Base-by-base conservation (phyloP, 163 green algal species). In the Scenedesmus sp. region DNA sequence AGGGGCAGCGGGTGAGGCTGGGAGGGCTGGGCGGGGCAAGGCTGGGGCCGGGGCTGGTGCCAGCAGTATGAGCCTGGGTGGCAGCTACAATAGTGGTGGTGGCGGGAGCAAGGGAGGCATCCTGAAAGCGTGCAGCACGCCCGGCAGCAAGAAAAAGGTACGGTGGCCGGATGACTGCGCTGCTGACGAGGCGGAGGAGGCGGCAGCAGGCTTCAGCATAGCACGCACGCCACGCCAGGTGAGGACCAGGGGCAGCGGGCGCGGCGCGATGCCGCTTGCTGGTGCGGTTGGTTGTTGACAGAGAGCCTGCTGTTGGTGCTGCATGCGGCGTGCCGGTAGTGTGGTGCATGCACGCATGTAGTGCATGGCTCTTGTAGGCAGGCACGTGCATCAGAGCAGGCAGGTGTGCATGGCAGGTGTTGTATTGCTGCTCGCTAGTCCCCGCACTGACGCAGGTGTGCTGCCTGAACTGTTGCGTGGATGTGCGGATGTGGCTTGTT, bases 121-220 rank as follows among this genome's bases (percentile, higher is more conserved):
- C 82, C 83, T 92, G 66, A 83, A 73, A 26, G 57, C 10, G 5
- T 15, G n/a, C 20, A 79, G 82, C 59, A 81, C 46, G 57, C 81
- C 81, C 62, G 66, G 57, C 46, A 83, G 77, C 56, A 84, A 88
- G 81, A 88, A 89, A 87, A 88, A 87, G 74, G 88, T 92, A 87
- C 67, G 79, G 12, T 92, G 88, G 88, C 88, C 88, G 54, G 88
- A 92, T 66, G 34, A 86, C 46, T 8, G 60, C 79, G 18, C 13
- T 26, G 1, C 26, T 77, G 88, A 67, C 52, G 59, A 62, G 1
- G 88, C 60, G 81, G 54, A 56, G 70, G 15, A 70, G 79, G 64
- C 85, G 52, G 23, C 56, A 34, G 26, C 84, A 81, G 88, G 88
- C 15, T 92, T 92, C 88, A 89, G 62, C 46, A 88, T 92, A 83